A percentile compares a stretch with the other conserved stretches of the same genome.
Evolutionary conservation across 768 basidiomycete species (phyloP).

Genomic region (Lactifluus subvellereus): DNA sequence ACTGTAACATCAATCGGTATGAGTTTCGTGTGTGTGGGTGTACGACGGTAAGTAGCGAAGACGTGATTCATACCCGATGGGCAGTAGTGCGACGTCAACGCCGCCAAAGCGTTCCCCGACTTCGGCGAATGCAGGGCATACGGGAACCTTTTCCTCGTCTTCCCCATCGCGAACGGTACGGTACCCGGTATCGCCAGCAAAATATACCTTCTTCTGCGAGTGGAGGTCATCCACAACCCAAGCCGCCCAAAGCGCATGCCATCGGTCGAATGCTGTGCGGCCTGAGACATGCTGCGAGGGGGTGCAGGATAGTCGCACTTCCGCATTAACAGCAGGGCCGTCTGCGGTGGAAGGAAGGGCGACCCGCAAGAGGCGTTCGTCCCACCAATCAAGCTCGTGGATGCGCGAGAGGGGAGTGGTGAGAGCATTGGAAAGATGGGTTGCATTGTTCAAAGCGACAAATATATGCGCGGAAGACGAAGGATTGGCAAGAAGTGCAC

Average conservation of each 20-base stretch:
- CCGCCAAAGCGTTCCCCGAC: constrained; percentile 58
- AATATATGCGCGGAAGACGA: constrained; percentile 37
- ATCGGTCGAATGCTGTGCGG: constrained; percentile 44
- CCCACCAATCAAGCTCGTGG: constrained; percentile 51
- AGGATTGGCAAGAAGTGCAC: constrained; percentile 26
- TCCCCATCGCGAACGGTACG: constrained; percentile 42
- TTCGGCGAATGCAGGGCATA: constrained; percentile 68
- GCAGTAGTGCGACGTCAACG: constrained; percentile 66
- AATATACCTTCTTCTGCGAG: constrained; percentile 47
- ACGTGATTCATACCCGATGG: constrained; percentile 49
- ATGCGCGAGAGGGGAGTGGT: constrained; percentile 32
- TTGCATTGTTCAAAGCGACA: constrained; percentile 40
- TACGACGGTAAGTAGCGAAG: background rate
- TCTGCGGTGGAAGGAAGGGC: constrained; percentile 25
- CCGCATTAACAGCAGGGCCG: constrained; percentile 14
- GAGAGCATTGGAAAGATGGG: constrained; percentile 30
- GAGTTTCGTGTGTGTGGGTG: background rate
- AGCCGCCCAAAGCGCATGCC: constrained; percentile 57
- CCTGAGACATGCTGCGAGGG: constrained; percentile 63
- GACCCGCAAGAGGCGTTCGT: constrained; percentile 28
- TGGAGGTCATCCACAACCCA: constrained; percentile 56
- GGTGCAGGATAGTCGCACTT: constrained; percentile 50
- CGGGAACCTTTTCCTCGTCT: constrained; percentile 45
- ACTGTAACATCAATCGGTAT: constrained; percentile 35
- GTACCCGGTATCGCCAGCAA: constrained; percentile 69